Evolutionary conservation across 1,284 basidiomycete genomes (phyloP).

Genomic region (Wolfiporia cocos): DNA sequence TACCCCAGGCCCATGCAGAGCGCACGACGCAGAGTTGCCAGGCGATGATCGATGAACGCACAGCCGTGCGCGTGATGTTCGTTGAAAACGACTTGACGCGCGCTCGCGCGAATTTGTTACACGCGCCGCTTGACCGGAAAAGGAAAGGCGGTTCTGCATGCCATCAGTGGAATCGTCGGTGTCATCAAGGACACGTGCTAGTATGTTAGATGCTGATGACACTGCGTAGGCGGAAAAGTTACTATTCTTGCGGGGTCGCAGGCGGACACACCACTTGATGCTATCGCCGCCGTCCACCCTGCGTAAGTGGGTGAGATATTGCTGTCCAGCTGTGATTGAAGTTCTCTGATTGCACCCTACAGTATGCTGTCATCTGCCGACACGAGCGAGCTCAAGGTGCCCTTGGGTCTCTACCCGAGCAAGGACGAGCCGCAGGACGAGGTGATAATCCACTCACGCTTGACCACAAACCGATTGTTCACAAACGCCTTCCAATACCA

Average conservation of each 20-base stretch:
- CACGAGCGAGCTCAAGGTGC: constrained; percentile 44
- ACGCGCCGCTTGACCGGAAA: too few relatives aligned
- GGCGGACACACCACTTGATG: constrained; percentile 36
- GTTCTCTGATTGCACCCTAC: too few relatives aligned
- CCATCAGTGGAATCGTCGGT: too few relatives aligned
- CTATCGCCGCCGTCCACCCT: constrained; percentile 48
- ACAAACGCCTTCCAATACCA: too few relatives aligned
- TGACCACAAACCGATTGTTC: too few relatives aligned
- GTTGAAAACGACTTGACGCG: constrained; percentile 14
- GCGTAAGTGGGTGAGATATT: too few relatives aligned
- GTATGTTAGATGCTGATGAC: too few relatives aligned
- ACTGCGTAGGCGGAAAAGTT: constrained; percentile 50
- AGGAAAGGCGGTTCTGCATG: too few relatives aligned
- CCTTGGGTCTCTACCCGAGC: constrained; percentile 54
- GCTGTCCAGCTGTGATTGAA: too few relatives aligned
- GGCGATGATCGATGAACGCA: constrained; percentile 22
- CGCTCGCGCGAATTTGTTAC: too few relatives aligned
- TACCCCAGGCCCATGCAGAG: constrained; percentile 43
- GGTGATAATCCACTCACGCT: constrained; percentile 32
- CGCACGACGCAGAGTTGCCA: constrained; percentile 39
- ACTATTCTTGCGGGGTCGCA: constrained; percentile 33
- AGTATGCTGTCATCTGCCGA: constrained; percentile 57
- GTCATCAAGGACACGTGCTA: too few relatives aligned
- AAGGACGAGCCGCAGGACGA: constrained; percentile 54
- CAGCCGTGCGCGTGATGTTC: constrained; percentile 34